Percentiles rank a stretch among this genome's conserved stretches.
These are phyloP conservation scores for Nakaseomyces glabratus DNA, from an alignment of 1,139 yeast species.

Conservation along the genomic window DNA sequence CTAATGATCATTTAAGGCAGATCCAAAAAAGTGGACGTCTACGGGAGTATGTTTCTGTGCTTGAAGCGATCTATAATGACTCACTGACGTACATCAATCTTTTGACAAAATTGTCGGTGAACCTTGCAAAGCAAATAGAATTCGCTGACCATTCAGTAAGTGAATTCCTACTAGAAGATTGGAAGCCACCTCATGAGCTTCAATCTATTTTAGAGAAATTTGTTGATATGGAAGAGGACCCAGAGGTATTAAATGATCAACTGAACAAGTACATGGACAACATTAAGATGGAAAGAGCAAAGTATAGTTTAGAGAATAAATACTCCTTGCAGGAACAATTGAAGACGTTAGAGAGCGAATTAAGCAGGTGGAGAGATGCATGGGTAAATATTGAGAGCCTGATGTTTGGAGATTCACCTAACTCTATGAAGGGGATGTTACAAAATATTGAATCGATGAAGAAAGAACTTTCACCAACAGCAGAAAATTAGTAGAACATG, in stretches of 20 bases:
- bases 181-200: constrained; percentile 21
- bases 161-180: constrained; percentile 17
- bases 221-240: constrained; percentile 14
- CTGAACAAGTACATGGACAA: constrained; percentile 22
- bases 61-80: constrained; percentile 17
- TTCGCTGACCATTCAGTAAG: constrained; percentile 17
- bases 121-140: constrained; percentile 23
- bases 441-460: constrained; percentile 17
- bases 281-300: constrained; percentile 27
- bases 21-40: constrained; percentile 10
- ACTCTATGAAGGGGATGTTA: constrained; percentile 25
- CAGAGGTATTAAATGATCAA: constrained; percentile 12
- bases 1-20: not conserved
- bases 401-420: constrained; percentile 28
- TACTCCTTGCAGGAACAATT: constrained; percentile 22
- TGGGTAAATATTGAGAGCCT: constrained; percentile 26
- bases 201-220: constrained; percentile 18
- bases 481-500: too few relatives aligned
- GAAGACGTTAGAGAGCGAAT: constrained; percentile 20
- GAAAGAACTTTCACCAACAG: constrained; percentile 5
- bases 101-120: constrained; percentile 23
- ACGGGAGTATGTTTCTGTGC: constrained; percentile 13
- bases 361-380: constrained; percentile 27
- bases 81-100: constrained; percentile 23
- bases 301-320: constrained; percentile 26